phyloP scores from a whole-genome alignment of 805 yeast genomes.

The Ascoidea asiatica region DNA sequence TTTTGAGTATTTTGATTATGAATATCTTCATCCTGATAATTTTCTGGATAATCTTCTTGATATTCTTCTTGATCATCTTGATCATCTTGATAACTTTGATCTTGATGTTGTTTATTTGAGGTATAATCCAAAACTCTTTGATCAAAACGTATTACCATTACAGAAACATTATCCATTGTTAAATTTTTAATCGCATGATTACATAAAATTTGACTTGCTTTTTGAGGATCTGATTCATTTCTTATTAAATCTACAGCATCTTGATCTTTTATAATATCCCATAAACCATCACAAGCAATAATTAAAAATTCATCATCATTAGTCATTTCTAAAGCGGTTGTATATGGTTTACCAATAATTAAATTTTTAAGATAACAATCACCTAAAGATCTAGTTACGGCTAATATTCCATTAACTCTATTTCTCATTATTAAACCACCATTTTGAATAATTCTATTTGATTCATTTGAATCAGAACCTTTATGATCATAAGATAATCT shows the following conservation, averaged over 20 bases:
- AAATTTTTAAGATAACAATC: constrained; percentile 84
- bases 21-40: no score
- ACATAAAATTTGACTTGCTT: constrained; percentile 56
- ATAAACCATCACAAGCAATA: constrained; percentile 90
- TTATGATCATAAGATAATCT: constrained; percentile 89
- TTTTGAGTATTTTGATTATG: background rate
- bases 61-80: constrained; percentile 14
- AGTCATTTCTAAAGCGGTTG: constrained; percentile 71
- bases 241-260: constrained; percentile 66
- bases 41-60: background rate
- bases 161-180: constrained; percentile 87
- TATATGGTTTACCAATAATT: constrained; percentile 84
- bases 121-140: constrained; percentile 6
- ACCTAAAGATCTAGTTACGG: constrained; percentile 88
- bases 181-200: constrained; percentile 62
- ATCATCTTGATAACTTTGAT: constrained; percentile 3
- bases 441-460: constrained; percentile 53
- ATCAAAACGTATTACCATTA: constrained; percentile 54
- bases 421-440: constrained; percentile 88
- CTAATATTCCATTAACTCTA: constrained; percentile 90
- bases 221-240: constrained; percentile 39
- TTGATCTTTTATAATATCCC: constrained; percentile 88
- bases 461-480: constrained; percentile 71
- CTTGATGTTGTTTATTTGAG: no score
- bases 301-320: constrained; percentile 65